Conservation (phyloP, 2,329 filamentous ascomycete genomes). For the Aspergillus piperis region DNA sequence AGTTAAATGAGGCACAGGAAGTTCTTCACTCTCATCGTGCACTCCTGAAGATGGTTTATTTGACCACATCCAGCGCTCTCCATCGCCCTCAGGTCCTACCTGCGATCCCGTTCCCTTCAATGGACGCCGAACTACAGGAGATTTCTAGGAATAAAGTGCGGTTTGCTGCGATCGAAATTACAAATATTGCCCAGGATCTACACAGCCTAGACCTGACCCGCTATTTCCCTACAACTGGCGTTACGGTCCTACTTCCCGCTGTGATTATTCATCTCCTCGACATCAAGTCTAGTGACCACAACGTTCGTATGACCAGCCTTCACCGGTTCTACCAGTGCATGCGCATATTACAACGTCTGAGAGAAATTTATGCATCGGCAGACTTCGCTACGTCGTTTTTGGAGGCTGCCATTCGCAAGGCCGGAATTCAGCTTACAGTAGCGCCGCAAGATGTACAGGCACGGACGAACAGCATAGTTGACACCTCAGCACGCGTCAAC, state of each 20-base stretch:
- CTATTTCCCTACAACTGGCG: slow-evolving; percentile 83
- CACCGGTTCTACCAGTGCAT: slow-evolving; percentile 89
- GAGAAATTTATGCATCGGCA: slow-evolving; percentile 89
- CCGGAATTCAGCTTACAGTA: slow-evolving; percentile 70
- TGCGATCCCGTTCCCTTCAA: slow-evolving; percentile 59
- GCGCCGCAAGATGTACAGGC: slow-evolving; percentile 35
- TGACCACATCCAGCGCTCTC: slow-evolving; percentile 85
- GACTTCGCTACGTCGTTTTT: slow-evolving; percentile 94
- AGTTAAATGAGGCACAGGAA: slow-evolving; percentile 48
- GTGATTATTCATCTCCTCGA: slow-evolving; percentile 93
- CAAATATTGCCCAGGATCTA: slow-evolving; percentile 76
- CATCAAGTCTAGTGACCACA: slow-evolving; percentile 78
- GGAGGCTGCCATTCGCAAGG: slow-evolving; percentile 87
- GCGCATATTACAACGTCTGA: slow-evolving; percentile 82
- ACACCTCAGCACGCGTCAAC: slow-evolving; percentile 27
- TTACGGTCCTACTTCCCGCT: slow-evolving; percentile 85
- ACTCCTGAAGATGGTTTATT: slow-evolving; percentile 91
- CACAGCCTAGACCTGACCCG: slow-evolving; percentile 71
- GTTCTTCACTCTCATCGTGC: slow-evolving; percentile 71
- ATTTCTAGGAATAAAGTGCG: slow-evolving; percentile 80
- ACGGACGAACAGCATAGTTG: slow-evolving; percentile 20
- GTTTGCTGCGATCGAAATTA: slow-evolving; percentile 81
- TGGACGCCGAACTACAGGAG: slow-evolving; percentile 72
- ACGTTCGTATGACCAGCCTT: slow-evolving; percentile 70
- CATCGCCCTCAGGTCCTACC: slow-evolving; percentile 90